Conservation (phyloP, 345 rosid genomes). For the Eucalyptus pauciflora region DNA sequence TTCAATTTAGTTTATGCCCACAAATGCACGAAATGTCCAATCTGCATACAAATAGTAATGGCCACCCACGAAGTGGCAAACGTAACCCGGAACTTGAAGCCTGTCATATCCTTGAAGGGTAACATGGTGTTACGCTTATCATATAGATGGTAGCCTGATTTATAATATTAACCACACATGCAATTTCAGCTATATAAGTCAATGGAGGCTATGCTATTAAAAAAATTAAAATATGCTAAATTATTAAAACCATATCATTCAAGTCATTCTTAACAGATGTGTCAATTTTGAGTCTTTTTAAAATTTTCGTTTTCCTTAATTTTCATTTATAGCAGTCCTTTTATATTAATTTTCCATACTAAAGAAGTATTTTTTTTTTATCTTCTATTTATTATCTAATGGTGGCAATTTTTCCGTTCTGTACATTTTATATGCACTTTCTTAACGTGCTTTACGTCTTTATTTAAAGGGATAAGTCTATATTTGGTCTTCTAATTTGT, state of each 20-base stretch:
- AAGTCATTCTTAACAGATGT: background rate
- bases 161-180: background rate
- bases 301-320: background rate
- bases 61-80: background rate
- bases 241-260: background rate
- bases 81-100: background rate
- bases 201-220: background rate
- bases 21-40: background rate
- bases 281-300: background rate
- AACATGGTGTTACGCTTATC: no score
- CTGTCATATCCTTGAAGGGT: background rate
- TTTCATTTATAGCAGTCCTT: background rate
- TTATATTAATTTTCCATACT: background rate
- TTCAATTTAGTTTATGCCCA: background rate
- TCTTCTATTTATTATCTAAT: background rate
- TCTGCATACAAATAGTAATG: background rate
- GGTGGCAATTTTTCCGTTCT: background rate
- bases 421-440: background rate
- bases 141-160: no score
- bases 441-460: background rate
- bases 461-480: background rate
- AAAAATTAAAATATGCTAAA: background rate
- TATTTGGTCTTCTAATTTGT: background rate
- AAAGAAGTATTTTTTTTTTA: background rate
- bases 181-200: background rate